phyloP scores from a whole-genome alignment of 345 rosid genomes.

The Capsella bursapastoris region DNA sequence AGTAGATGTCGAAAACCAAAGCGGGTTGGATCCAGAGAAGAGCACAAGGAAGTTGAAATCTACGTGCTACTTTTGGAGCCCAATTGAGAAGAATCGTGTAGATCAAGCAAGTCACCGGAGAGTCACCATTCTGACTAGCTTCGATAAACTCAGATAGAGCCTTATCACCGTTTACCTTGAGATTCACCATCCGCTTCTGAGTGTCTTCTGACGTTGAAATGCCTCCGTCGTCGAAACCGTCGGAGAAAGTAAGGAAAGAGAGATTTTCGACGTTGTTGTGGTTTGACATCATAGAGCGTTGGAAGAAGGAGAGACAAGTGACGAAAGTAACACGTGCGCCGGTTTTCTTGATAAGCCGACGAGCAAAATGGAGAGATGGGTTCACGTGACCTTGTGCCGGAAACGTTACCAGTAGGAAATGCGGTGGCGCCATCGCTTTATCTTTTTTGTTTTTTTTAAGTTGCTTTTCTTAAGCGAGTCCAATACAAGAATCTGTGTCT shows the following conservation, averaged over 20 bases:
- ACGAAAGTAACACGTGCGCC: conserved; percentile 61
- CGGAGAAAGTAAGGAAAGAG: conserved; percentile 64
- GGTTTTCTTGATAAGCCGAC: conserved; percentile 46
- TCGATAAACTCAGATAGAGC: conserved; percentile 37
- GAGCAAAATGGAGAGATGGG: conserved; percentile 73
- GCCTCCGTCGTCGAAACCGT: conserved; percentile 64
- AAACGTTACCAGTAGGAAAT: conserved; percentile 56
- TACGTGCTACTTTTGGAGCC: conserved; percentile 61
- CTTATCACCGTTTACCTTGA: conserved; percentile 35
- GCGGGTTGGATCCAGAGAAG: conserved; percentile 81
- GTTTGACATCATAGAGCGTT: conserved; percentile 42
- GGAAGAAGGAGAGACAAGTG: conserved; percentile 48
- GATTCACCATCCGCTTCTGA: conserved; percentile 18
- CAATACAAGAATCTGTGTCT: conserved; percentile 19
- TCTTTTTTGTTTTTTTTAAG: neutral
- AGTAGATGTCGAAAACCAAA: conserved; percentile 59
- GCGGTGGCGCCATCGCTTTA: conserved; percentile 45
- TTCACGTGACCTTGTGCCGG: conserved; percentile 78
- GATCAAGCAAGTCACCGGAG: conserved; percentile 46
- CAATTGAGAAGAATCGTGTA: conserved; percentile 57
- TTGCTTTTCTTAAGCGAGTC: conserved; percentile 6
- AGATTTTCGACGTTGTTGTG: conserved; percentile 44
- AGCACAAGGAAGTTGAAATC: conserved; percentile 47
- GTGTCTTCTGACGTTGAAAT: conserved; percentile 30
- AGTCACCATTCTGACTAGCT: conserved; percentile 27